Conservation (phyloP, 495 filamentous ascomycete genomes). For the Cercophora newfieldiana region DNA sequence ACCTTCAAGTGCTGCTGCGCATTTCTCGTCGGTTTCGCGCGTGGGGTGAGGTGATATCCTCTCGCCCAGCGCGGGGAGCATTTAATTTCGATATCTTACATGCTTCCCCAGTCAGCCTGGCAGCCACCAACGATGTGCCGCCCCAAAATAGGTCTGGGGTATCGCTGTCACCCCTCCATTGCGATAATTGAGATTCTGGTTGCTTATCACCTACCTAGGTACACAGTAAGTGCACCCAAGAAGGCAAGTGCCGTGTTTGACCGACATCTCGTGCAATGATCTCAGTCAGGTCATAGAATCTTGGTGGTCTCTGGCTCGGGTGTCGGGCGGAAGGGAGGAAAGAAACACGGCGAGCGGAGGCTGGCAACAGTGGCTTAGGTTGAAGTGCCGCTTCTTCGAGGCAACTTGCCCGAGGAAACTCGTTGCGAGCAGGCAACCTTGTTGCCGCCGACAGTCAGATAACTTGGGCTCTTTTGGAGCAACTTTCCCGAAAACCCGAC, state of each 20-base stretch:
- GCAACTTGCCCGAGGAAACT: too few relatives aligned
- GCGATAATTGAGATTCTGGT: neutral
- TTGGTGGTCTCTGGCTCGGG: too few relatives aligned
- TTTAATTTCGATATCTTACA: constrained; percentile 3
- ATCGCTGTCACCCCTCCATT: neutral
- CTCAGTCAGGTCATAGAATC: neutral
- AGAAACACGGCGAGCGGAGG: too few relatives aligned
- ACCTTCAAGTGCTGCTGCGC: neutral
- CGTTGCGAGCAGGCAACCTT: too few relatives aligned
- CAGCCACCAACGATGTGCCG: neutral
- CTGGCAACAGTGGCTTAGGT: too few relatives aligned
- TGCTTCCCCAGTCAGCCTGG: constrained; percentile 4
- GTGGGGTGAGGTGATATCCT: too few relatives aligned
- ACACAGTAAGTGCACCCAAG: neutral
- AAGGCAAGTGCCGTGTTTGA: neutral
- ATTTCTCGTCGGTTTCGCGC: neutral
- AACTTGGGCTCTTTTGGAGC: too few relatives aligned
- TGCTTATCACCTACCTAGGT: neutral
- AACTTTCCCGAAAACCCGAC: too few relatives aligned
- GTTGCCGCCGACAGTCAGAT: too few relatives aligned
- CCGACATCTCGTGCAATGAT: neutral
- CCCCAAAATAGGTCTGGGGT: constrained; percentile 11
- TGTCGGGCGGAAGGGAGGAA: too few relatives aligned
- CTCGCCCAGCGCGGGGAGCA: neutral
- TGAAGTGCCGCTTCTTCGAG: too few relatives aligned